A percentile compares a stretch with the other conserved stretches of the same genome.
These are phyloP conservation scores for Arthrobotrys conoides DNA, from an alignment of 2,329 filamentous ascomycete species.

Conservation along the genomic window DNA sequence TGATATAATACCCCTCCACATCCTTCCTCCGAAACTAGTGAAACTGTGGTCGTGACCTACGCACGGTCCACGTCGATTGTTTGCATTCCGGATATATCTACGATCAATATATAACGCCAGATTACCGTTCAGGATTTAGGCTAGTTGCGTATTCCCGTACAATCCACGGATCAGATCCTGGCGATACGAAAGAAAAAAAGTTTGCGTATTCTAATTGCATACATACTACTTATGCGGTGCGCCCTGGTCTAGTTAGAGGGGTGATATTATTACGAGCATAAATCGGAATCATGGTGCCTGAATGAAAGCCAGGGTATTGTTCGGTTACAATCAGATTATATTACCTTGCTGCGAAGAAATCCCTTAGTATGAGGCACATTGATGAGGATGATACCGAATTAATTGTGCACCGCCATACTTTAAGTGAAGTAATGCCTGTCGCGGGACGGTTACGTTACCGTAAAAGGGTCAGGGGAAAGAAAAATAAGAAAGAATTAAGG, in stretches of 20 bases:
- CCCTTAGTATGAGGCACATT: not conserved
- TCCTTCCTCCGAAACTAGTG: constrained; percentile 31
- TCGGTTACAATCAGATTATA: constrained; percentile 13
- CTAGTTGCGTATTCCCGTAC: constrained; percentile 33
- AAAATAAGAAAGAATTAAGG: constrained; percentile 9
- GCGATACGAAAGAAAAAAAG: constrained; percentile 36
- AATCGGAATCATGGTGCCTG: not conserved
- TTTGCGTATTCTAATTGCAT: not conserved
- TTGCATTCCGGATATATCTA: constrained; percentile 23
- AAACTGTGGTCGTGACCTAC: not conserved
- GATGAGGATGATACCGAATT: constrained; percentile 1
- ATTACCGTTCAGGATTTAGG: constrained; percentile 37
- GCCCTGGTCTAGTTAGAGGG: not conserved
- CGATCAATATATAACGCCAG: constrained; percentile 19
- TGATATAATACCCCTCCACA: constrained; percentile 25
- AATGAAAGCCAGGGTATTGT: not conserved
- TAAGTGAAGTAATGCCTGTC: constrained; percentile 7
- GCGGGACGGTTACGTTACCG: constrained; percentile 21
- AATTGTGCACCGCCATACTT: constrained; percentile 9
- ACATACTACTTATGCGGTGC: not conserved
- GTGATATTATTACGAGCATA: not conserved
- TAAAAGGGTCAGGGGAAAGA: not conserved
- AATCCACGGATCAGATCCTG: constrained; percentile 57
- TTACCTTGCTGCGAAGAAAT: not conserved
- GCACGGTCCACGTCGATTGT: constrained; percentile 15